Conservation (phyloP, 371 early-diverging fungal genomes). For the Mortierella sp. region DNA sequence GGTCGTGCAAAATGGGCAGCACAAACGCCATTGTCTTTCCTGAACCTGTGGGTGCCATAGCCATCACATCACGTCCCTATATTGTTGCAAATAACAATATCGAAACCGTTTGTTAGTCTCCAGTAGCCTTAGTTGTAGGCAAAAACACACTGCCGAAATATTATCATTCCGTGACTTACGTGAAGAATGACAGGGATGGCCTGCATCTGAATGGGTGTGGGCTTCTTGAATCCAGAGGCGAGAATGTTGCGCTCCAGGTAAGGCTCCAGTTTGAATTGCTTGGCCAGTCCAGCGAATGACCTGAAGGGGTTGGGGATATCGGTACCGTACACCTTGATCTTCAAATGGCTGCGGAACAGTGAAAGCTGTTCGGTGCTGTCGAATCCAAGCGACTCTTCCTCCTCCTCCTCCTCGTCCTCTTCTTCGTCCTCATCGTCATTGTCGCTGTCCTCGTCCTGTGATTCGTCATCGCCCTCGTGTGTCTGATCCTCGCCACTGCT, state of each 20-base stretch:
- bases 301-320: constrained; percentile 90
- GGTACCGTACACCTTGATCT: constrained; percentile 87
- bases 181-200: constrained; percentile 87
- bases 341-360: constrained; percentile 76
- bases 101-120: neutral
- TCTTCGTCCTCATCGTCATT: constrained; percentile 17
- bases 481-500: constrained; percentile 56
- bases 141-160: neutral
- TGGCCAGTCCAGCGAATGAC: constrained; percentile 81
- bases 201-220: constrained; percentile 98
- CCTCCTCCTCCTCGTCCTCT: constrained; percentile 45
- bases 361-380: constrained; percentile 41
- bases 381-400: constrained; percentile 35
- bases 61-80: constrained; percentile 90
- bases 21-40: constrained; percentile 99
- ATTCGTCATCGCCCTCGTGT: constrained; percentile 44
- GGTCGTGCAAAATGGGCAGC: constrained; percentile 90
- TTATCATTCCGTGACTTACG: constrained; percentile 45
- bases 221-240: constrained; percentile 77
- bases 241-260: constrained; percentile 77
- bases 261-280: constrained; percentile 77
- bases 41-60: constrained; percentile 96
- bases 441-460: constrained; percentile 32
- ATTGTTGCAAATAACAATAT: neutral
- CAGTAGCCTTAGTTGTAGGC: neutral